Evolutionary conservation across 306 rosid species (phyloP).

Genomic region (Cucurbita moschata): DNA sequence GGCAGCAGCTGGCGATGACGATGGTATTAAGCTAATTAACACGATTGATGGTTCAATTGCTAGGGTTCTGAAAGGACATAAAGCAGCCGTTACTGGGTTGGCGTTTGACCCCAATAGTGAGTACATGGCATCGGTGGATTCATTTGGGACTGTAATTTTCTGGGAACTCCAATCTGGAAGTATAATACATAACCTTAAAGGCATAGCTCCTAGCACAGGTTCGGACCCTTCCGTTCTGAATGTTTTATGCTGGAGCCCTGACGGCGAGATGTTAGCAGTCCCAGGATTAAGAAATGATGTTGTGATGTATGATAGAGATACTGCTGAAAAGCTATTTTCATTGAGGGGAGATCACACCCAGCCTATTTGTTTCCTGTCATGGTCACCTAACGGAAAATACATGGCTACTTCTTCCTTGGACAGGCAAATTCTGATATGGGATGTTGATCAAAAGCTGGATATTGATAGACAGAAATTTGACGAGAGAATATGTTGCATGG

Average conservation of each 20-base stretch:
- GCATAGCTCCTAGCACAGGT: slow-evolving; percentile 62
- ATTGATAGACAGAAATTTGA: slow-evolving; percentile 87
- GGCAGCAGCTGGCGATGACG: slow-evolving; percentile 96
- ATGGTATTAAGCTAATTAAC: slow-evolving; percentile 81
- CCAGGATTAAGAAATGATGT: slow-evolving; percentile 84
- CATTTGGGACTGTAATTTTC: slow-evolving; percentile 53
- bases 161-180: slow-evolving; percentile 86
- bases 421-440: slow-evolving; percentile 89
- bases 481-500: slow-evolving; percentile 65
- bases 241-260: slow-evolving; percentile 87
- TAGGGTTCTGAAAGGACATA: slow-evolving; percentile 84
- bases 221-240: slow-evolving; percentile 51
- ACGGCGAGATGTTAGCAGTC: slow-evolving; percentile 70
- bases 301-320: slow-evolving; percentile 84
- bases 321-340: slow-evolving; percentile 71
- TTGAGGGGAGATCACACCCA: slow-evolving; percentile 72
- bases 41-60: slow-evolving; percentile 89
- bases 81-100: slow-evolving; percentile 64
- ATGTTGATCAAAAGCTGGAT: slow-evolving; percentile 63
- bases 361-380: slow-evolving; percentile 69
- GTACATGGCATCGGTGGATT: slow-evolving; percentile 79
- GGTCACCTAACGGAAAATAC: slow-evolving; percentile 96
- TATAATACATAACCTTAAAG: slow-evolving; percentile 55
- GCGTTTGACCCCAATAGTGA: slow-evolving; percentile 81
- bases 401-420: slow-evolving; percentile 81